Base-by-base conservation (phyloP, 805 yeast species). In the Wickerhamomyces canadensis region DNA sequence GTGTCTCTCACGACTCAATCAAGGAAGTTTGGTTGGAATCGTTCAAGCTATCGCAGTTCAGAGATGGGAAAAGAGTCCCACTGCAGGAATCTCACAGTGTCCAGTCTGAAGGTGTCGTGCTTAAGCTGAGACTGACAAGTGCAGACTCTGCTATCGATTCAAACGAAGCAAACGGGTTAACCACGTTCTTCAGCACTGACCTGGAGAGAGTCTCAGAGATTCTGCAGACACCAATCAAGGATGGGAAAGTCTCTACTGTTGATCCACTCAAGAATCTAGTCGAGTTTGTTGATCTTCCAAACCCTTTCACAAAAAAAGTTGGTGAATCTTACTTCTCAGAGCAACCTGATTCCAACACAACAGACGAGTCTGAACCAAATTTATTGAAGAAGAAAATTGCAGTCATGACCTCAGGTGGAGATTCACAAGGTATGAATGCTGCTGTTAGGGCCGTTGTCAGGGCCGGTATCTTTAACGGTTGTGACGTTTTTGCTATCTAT, bases 381-480 rank as follows among this genome's bases (percentile, higher is more conserved):
- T 7, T 10, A 21, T 21, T 21, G 23, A 21, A n/a, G 18, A 29
- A 29, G 23, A 29, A 29, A 19, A 78, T 81, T 41, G 89, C 80
- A 2, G 84, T 81, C 13, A 80, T 81, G 86, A 81, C 88, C 1
- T 79, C 86, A 1, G 89, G 89, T 41, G 89, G 89, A 49, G 89
- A 81, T 54, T 80, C 87, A 21, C 89, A 84, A 8, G 89, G 89
- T 46, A 81, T 81, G 89, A 79, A 80, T 54, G 80, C 87, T 4
- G 79, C 77, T 25, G 88, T 81, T 18, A 63, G 88, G 43, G 85
- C 87, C 4, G 82, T 81, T 32, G 79, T 81, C 5, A 62, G 89
- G 41, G 72, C 86, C 0, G 78, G 81, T n/a, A 73, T 81, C 41
- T 71, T 63, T 58, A 67, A 65, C 37, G 83, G 79, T 3, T 81